A percentile compares a stretch with the other conserved stretches of the same genome.
These are phyloP conservation scores for Aspergillus sp. DNA, from an alignment of 2,329 filamentous ascomycete species.

Conservation along the genomic window DNA sequence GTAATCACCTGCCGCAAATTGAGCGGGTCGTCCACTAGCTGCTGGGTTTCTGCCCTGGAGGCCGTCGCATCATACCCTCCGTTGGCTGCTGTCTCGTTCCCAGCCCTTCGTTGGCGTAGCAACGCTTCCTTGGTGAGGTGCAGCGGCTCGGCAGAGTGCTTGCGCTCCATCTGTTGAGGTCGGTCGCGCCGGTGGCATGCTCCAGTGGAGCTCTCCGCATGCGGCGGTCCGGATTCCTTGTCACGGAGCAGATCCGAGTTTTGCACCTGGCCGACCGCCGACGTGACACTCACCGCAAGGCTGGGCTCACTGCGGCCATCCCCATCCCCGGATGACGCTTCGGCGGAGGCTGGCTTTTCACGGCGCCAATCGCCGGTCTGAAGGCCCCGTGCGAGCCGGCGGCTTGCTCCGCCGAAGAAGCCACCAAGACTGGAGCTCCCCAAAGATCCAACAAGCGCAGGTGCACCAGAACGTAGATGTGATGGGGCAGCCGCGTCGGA, in stretches of 20 bases:
- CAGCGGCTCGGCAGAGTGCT: constrained; percentile 26
- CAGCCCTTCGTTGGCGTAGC: constrained; percentile 21
- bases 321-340: constrained; percentile 24
- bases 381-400: constrained; percentile 25
- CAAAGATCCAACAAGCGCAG: constrained; percentile 21
- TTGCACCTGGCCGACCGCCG: constrained; percentile 35
- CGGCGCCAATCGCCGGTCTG: constrained; percentile 30
- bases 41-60: constrained; percentile 14
- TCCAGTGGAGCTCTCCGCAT: constrained; percentile 6
- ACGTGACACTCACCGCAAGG: constrained; percentile 35
- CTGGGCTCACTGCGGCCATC: constrained; percentile 34
- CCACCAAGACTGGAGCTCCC: constrained; percentile 27
- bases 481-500: constrained; percentile 13
- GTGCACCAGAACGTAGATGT: constrained; percentile 17
- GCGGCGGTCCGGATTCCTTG: constrained; percentile 8
- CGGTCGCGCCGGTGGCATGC: constrained; percentile 26
- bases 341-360: constrained; percentile 25
- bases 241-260: constrained; percentile 28
- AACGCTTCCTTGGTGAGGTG: constrained; percentile 26
- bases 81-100: constrained; percentile 14
- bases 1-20: constrained; percentile 9
- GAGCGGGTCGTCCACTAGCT: constrained; percentile 15
- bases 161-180: constrained; percentile 26
- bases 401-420: constrained; percentile 32
- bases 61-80: constrained; percentile 5